Conservation (phyloP, 2,329 filamentous ascomycete species). For the Neophaeococcomyces aloes region DNA sequence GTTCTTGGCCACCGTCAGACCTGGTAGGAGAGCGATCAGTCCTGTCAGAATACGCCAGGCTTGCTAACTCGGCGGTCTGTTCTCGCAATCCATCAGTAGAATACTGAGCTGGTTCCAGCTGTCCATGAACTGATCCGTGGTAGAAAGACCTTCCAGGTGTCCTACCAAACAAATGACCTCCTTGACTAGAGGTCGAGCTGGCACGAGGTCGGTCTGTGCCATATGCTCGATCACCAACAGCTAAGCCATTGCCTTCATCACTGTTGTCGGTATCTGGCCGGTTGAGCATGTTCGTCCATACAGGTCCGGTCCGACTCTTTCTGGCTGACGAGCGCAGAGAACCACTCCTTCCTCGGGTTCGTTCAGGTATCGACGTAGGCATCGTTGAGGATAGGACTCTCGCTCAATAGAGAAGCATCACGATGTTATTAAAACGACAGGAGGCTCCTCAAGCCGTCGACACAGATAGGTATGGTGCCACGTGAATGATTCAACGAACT, state of each 20-base stretch:
- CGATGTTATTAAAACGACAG: neutral
- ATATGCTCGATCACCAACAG: conserved; percentile 16
- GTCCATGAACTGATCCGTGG: conserved; percentile 34
- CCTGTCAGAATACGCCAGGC: conserved; percentile 60
- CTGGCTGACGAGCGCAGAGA: conserved; percentile 5
- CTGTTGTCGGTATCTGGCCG: neutral
- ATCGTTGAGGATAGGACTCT: neutral
- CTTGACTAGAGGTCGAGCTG: conserved; percentile 14
- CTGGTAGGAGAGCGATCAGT: conserved; percentile 14
- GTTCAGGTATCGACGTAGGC: neutral
- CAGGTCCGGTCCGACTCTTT: neutral
- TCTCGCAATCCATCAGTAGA: conserved; percentile 67
- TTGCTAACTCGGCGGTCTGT: conserved; percentile 78
- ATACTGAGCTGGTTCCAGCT: conserved; percentile 55
- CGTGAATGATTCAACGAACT: too few species aligned
- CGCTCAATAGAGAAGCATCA: neutral
- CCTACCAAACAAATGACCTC: conserved; percentile 19
- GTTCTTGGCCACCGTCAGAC: conserved; percentile 15
- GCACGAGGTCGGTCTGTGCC: conserved; percentile 13
- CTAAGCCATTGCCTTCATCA: conserved; percentile 4
- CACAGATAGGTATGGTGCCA: too few species aligned
- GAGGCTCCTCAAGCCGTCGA: neutral
- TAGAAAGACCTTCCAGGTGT: conserved; percentile 37
- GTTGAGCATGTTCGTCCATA: neutral
- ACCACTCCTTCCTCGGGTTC: neutral